phyloP scores from a whole-genome alignment of 495 filamentous ascomycete species.

The Aspergillus hancockii region DNA sequence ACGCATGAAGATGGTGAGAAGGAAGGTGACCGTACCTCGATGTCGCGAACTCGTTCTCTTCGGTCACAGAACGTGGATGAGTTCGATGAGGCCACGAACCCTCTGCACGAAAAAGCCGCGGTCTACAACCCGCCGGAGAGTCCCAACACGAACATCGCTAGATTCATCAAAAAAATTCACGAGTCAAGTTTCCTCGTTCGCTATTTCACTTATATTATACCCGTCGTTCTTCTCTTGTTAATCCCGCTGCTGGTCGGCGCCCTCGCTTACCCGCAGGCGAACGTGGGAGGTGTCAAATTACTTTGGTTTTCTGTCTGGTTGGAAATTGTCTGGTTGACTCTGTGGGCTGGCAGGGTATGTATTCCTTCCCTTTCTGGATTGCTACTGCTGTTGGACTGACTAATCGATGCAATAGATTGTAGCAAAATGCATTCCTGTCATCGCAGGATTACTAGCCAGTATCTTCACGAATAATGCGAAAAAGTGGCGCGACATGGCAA shows the following conservation, averaged over 20 bases:
- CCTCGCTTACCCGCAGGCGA: conserved; percentile 62
- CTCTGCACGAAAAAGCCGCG: conserved; percentile 68
- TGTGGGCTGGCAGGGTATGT: conserved; percentile 77
- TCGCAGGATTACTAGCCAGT: conserved; percentile 66
- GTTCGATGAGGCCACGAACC: conserved; percentile 76
- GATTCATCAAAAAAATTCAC: conserved; percentile 67
- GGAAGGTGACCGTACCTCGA: conserved; percentile 39
- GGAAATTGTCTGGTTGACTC: conserved; percentile 86
- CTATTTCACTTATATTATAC: conserved; percentile 85
- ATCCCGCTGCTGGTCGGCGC: conserved; percentile 80
- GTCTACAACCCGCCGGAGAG: conserved; percentile 69
- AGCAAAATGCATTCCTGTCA: conserved; percentile 70
- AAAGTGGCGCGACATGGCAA: conserved; percentile 91
- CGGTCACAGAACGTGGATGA: conserved; percentile 70
- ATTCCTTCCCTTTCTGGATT: not conserved
- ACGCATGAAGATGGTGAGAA: conserved; percentile 47
- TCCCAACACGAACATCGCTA: conserved; percentile 60
- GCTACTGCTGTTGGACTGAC: not conserved
- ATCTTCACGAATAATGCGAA: conserved; percentile 84
- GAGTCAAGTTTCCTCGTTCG: conserved; percentile 76
- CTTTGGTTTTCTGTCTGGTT: conserved; percentile 96
- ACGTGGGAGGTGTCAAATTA: conserved; percentile 73
- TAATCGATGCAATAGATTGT: conserved; percentile 53
- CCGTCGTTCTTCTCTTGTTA: conserved; percentile 70
- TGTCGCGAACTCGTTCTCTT: conserved; percentile 52